A percentile compares a stretch with the other conserved stretches of the same genome.
These are phyloP conservation scores for Syncephalastrum racemosum DNA, from an alignment of 371 early-diverging fungal genomes.

Conservation along the genomic window DNA sequence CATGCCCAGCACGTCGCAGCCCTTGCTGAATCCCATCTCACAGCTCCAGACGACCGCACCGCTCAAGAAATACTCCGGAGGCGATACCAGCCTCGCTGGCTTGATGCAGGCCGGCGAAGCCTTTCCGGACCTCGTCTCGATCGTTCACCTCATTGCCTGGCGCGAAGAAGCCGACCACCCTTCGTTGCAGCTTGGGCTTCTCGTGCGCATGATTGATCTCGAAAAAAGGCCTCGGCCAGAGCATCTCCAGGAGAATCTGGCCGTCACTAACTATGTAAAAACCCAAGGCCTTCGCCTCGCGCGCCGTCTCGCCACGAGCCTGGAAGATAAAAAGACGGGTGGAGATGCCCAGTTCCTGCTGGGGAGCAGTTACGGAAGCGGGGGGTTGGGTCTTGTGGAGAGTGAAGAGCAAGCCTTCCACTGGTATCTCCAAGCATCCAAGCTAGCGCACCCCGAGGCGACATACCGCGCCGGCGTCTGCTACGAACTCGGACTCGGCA, in stretches of 20 bases:
- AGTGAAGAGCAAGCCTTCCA: slow-evolving; percentile 89
- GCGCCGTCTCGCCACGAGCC: slow-evolving; percentile 65
- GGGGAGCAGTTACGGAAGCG: slow-evolving; percentile 86
- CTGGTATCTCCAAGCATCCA: slow-evolving; percentile 89
- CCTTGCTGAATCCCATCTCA: no score
- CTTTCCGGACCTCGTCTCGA: no score
- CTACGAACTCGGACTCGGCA: slow-evolving; percentile 92
- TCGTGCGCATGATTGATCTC: slow-evolving; percentile 9
- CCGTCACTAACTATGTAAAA: slow-evolving; percentile 63
- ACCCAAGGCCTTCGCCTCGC: slow-evolving; percentile 70
- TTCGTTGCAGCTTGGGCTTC: slow-evolving; percentile 1
- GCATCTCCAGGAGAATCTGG: slow-evolving; percentile 52
- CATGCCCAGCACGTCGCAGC: no score
- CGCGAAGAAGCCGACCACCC: no score
- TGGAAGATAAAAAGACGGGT: slow-evolving; percentile 60
- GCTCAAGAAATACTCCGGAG: slow-evolving; percentile 60
- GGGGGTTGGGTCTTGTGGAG: slow-evolving; percentile 68
- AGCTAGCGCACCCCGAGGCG: slow-evolving; percentile 87
- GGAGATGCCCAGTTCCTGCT: slow-evolving; percentile 91
- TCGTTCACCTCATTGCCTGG: no score
- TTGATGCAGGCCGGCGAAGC: slow-evolving; percentile 70
- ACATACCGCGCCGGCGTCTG: slow-evolving; percentile 96
- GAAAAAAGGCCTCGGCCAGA: slow-evolving; percentile 47
- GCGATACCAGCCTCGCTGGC: slow-evolving; percentile 83
- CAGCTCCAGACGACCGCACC: no score